Evolutionary conservation across 2,329 filamentous ascomycete species (phyloP).

Genomic region (Aspergillus sp.): DNA sequence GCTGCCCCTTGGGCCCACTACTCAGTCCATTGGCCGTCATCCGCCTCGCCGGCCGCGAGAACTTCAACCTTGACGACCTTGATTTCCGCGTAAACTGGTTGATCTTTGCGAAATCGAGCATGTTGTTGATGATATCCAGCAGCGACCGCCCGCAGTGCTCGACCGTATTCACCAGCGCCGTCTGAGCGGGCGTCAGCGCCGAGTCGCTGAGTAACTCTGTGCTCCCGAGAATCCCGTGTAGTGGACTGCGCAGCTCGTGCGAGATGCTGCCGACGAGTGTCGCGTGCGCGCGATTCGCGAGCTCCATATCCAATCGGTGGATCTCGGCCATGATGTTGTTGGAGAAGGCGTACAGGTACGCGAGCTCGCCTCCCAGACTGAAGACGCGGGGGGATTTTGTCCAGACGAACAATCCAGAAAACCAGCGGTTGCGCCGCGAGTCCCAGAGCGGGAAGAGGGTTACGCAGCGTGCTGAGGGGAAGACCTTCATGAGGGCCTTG

Average conservation of each 20-base stretch:
- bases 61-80: neutral
- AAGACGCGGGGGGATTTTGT: slow-evolving; percentile 32
- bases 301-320: slow-evolving; percentile 33
- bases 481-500: slow-evolving; percentile 26
- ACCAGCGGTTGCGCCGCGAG: slow-evolving; percentile 34
- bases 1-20: neutral
- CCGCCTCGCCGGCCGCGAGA: neutral
- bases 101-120: slow-evolving; percentile 40
- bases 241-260: slow-evolving; percentile 42
- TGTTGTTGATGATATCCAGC: slow-evolving; percentile 47
- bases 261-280: slow-evolving; percentile 40
- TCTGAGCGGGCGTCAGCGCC: slow-evolving; percentile 32
- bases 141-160: slow-evolving; percentile 48
- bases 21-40: neutral
- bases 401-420: slow-evolving; percentile 36
- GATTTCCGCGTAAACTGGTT: slow-evolving; percentile 22
- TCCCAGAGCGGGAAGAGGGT: slow-evolving; percentile 40
- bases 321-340: slow-evolving; percentile 43
- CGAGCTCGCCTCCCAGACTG: slow-evolving; percentile 33
- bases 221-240: slow-evolving; percentile 43
- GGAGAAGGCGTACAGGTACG: slow-evolving; percentile 35
- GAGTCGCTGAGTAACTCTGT: slow-evolving; percentile 40
- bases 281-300: slow-evolving; percentile 38
- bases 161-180: slow-evolving; percentile 40
- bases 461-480: slow-evolving; percentile 34